A percentile compares a stretch with the other conserved stretches of the same genome.
These are phyloP conservation scores for Rhizopogon vesiculosus DNA, from an alignment of 768 basidiomycete species.

Conservation along the genomic window DNA sequence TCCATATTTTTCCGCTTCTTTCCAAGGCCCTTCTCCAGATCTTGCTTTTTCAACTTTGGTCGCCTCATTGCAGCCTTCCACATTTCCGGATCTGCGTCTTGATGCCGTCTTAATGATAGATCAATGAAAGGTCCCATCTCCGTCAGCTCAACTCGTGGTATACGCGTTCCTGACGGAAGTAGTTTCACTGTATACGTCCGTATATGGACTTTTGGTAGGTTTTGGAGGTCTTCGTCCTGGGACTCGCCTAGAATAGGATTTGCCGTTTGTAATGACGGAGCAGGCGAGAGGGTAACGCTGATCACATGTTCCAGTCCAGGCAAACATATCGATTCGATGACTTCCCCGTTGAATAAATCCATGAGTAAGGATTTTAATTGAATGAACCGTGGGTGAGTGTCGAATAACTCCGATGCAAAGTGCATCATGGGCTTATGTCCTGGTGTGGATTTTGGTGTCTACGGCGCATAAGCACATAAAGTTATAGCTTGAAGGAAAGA, in stretches of 20 bases:
- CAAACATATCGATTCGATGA: slow-evolving; percentile 78
- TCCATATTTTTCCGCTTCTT: slow-evolving; percentile 93
- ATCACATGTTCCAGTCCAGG: slow-evolving; percentile 86
- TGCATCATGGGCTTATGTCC: slow-evolving; percentile 92
- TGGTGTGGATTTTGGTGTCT: slow-evolving; percentile 86
- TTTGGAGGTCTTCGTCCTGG: slow-evolving; percentile 33
- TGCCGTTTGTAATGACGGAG: slow-evolving; percentile 49
- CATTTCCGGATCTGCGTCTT: slow-evolving; percentile 72
- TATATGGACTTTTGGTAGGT: slow-evolving; percentile 82
- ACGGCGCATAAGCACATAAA: background rate
- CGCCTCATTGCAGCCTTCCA: slow-evolving; percentile 76
- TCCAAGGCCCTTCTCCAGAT: slow-evolving; percentile 82
- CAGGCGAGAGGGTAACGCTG: slow-evolving; percentile 70
- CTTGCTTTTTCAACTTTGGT: slow-evolving; percentile 85
- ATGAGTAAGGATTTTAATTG: slow-evolving; percentile 91
- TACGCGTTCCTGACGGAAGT: slow-evolving; percentile 70
- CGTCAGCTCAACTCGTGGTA: slow-evolving; percentile 76
- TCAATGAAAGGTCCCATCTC: slow-evolving; percentile 94
- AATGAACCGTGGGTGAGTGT: slow-evolving; percentile 86
- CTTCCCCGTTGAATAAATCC: slow-evolving; percentile 87
- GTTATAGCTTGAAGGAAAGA: slow-evolving; percentile 1
- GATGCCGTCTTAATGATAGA: slow-evolving; percentile 69
- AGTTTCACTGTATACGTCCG: slow-evolving; percentile 78
- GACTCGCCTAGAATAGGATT: slow-evolving; percentile 8
- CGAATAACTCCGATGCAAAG: slow-evolving; percentile 94